These are phyloP conservation scores for Panellus pusillus DNA, from an alignment of 768 basidiomycete genomes.

Conservation along the genomic window DNA sequence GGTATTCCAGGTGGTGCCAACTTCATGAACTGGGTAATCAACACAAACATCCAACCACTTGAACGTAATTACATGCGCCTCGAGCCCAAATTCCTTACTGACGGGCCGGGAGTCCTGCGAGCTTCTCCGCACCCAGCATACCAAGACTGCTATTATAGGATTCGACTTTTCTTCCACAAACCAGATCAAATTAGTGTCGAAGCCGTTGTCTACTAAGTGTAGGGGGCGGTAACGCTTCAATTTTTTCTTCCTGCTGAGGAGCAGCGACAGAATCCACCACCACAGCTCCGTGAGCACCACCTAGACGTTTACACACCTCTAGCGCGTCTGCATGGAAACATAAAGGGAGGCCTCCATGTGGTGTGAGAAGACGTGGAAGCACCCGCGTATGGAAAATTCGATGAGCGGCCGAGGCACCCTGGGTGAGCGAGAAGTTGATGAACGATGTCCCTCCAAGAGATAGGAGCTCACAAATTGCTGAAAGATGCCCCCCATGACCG, in stretches of 20 bases:
- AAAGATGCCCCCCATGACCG: slow-evolving; percentile 75
- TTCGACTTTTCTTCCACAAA: slow-evolving; percentile 13
- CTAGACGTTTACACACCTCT: slow-evolving; percentile 47
- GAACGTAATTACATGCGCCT: no score
- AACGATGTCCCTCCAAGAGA: not conserved
- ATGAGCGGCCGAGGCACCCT: slow-evolving; percentile 51
- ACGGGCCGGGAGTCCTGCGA: no score
- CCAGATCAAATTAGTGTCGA: not conserved
- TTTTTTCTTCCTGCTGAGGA: not conserved
- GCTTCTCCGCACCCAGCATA: no score
- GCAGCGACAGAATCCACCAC: slow-evolving; percentile 19
- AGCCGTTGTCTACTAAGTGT: slow-evolving; percentile 9
- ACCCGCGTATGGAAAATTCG: slow-evolving; percentile 51
- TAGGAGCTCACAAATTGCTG: slow-evolving; percentile 72
- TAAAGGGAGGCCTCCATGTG: slow-evolving; percentile 41
- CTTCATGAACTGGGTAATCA: not conserved
- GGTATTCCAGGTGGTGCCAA: slow-evolving; percentile 16
- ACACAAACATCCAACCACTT: no score
- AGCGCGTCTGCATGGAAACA: slow-evolving; percentile 50
- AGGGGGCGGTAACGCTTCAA: not conserved
- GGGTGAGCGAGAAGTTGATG: not conserved
- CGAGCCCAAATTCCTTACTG: no score
- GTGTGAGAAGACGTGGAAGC: slow-evolving; percentile 41
- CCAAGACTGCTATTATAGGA: slow-evolving; percentile 3
- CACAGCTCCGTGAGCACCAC: slow-evolving; percentile 43